These are phyloP conservation scores for Clavariopsis aquatica DNA, from an alignment of 495 filamentous ascomycete species.

Conservation along the genomic window DNA sequence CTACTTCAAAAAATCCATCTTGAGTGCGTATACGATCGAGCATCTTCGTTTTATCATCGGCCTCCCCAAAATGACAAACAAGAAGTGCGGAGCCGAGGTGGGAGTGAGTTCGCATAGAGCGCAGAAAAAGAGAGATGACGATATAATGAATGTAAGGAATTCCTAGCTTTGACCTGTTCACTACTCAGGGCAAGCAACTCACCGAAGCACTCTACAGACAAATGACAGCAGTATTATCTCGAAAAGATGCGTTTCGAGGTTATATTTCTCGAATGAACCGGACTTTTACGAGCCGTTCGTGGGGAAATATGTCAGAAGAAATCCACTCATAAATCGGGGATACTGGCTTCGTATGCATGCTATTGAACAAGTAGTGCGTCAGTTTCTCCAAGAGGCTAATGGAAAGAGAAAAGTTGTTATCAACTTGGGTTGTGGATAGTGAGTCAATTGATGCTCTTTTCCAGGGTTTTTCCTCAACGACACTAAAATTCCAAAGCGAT, in stretches of 20 bases:
- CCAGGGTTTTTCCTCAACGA: not conserved
- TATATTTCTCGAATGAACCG: conserved; percentile 70
- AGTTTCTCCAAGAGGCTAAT: conserved; percentile 64
- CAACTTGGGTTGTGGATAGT: conserved; percentile 92
- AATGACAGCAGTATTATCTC: conserved; percentile 89
- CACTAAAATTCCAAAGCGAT: conserved; percentile 55
- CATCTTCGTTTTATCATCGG: not conserved
- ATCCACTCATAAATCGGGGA: conserved; percentile 83
- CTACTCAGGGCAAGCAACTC: too few species aligned
- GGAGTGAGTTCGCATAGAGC: not conserved
- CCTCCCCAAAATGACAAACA: not conserved
- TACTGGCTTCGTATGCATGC: conserved; percentile 85
- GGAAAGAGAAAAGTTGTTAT: conserved; percentile 71
- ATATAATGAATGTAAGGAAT: conserved; percentile 67
- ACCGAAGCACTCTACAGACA: conserved; percentile 55
- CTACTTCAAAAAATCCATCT: not conserved
- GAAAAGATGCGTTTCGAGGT: conserved; percentile 81
- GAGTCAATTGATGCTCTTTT: conserved; percentile 46
- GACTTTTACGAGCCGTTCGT: conserved; percentile 88
- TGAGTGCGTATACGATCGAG: not conserved
- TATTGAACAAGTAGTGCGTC: conserved; percentile 68
- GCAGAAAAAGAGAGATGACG: conserved; percentile 56
- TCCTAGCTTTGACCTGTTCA: not conserved
- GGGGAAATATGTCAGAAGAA: conserved; percentile 73
- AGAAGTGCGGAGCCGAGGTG: conserved; percentile 37